Base-by-base conservation (phyloP, 2,329 filamentous ascomycete genomes). In the Fusarium anthophilum region DNA sequence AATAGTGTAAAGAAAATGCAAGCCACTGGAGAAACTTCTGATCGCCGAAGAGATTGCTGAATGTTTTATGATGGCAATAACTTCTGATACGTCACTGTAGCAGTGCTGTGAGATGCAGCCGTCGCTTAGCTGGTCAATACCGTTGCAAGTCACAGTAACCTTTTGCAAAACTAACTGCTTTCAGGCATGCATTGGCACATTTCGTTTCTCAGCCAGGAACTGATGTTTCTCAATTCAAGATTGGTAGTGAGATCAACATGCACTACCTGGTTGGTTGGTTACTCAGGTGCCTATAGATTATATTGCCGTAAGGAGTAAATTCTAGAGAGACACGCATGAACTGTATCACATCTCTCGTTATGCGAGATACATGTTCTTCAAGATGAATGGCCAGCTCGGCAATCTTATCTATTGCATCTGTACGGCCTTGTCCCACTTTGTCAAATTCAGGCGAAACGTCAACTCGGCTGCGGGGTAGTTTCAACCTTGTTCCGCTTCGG, bases 401-500 rank as follows among this genome's bases (percentile, higher is more conserved):
- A 56, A 57, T 45, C 54, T 57, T 45, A 57, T 57, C 54, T 47
- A 15, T 57, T 17, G 15, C 28, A 47, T 47, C 38, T 45, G 10
- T 17, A 32, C 3, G 2, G n/a, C n/a, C 39, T 45, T 45, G 17
- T 32, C 26, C 39, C 38, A 35, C 54, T 57, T 57, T 45, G 28
- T 57, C 22, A 32, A 32, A 38, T 43, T 18, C 51, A 13, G 18
- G 51, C 51, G 51, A 56, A 56, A 56, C 15, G 53, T 44, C 26
- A 24, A 56, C 15, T 5, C 28, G 30, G 30, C 54, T 57, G 54
- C 54, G 54, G 54, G 54, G 54, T 47, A 57, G 54, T 39, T 35
- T 45, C 54, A 24, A 35, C 54, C 28, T 22, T 26, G 4, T 15
- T 24, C 28, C 13, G 12, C 54, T 45, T 57, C 54, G 54, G 39